Evolutionary conservation across 2,329 filamentous ascomycete genomes (phyloP).

Genomic region (Botryosphaeria agaves): DNA sequence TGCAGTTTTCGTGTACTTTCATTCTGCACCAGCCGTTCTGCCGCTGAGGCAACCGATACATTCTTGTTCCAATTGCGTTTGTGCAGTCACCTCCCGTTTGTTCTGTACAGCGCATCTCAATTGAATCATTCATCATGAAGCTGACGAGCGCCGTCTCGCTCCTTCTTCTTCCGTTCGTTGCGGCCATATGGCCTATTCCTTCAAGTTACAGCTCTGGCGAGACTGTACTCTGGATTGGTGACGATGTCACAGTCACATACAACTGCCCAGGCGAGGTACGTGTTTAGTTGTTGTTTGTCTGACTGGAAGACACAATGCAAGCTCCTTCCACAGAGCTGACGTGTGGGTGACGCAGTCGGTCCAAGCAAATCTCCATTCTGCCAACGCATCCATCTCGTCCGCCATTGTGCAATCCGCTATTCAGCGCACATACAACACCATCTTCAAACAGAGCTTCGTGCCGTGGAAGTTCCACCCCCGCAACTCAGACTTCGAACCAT

Average conservation of each 20-base stretch:
- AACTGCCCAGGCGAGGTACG: constrained; percentile 9
- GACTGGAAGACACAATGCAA: no score
- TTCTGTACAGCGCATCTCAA: no score
- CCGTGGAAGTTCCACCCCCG: constrained; percentile 64
- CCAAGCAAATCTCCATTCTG: constrained; percentile 1
- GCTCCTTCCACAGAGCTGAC: not conserved
- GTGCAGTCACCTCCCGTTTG: no score
- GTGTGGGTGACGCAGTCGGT: no score
- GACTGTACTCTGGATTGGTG: constrained; percentile 20
- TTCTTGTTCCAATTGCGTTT: no score
- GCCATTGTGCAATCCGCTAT: constrained; percentile 29
- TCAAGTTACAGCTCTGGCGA: constrained; percentile 18
- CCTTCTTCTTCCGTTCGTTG: constrained; percentile 8
- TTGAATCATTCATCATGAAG: constrained; percentile 15
- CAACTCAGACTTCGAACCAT: constrained; percentile 47
- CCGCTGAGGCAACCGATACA: no score
- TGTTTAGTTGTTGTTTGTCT: no score
- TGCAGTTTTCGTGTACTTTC: no score
- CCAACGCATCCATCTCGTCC: constrained; percentile 8
- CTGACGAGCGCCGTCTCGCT: constrained; percentile 6
- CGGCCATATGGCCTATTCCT: constrained; percentile 27
- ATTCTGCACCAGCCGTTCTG: no score
- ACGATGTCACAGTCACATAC: constrained; percentile 20
- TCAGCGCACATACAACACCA: constrained; percentile 38
- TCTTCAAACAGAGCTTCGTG: constrained; percentile 52